phyloP scores from a whole-genome alignment of 2,329 filamentous ascomycete species.

The Graphiopsis chlorocephala region DNA sequence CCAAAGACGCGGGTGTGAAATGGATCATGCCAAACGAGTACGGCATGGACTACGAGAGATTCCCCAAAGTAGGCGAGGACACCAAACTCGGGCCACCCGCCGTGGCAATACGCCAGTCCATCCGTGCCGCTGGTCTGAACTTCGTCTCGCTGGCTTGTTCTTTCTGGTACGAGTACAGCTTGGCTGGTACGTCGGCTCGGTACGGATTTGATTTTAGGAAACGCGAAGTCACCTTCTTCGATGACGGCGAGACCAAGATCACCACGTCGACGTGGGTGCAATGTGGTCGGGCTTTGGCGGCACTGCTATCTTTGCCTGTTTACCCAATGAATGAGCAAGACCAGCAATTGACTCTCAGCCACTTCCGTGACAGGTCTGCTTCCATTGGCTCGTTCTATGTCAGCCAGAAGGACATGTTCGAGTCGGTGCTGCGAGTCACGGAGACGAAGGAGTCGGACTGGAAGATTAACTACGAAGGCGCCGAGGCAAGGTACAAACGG shows the following conservation, averaged over 20 bases:
- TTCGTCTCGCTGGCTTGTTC: conserved; percentile 26
- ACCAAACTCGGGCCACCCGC: conserved; percentile 18
- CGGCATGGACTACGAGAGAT: conserved; percentile 26
- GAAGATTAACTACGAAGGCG: conserved; percentile 29
- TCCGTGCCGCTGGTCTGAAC: conserved; percentile 27
- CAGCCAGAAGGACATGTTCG: conserved; percentile 40
- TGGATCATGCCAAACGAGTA: conserved; percentile 35
- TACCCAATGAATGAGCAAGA: conserved; percentile 14
- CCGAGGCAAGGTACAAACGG: conserved; percentile 46
- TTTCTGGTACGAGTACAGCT: conserved; percentile 35
- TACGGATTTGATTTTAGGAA: conserved; percentile 34
- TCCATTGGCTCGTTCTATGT: conserved; percentile 36
- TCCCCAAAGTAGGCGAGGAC: conserved; percentile 24
- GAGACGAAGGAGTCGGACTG: conserved; percentile 36
- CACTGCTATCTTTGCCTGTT: conserved; percentile 33
- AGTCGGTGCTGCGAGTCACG: conserved; percentile 35
- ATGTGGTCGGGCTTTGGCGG: conserved; percentile 34
- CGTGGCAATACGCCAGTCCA: conserved; percentile 22
- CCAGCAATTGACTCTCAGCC: conserved; percentile 17
- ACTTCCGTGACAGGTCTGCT: conserved; percentile 32
- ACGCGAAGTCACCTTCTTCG: conserved; percentile 26
- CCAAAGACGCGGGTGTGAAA: conserved; percentile 28
- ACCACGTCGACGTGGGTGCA: conserved; percentile 35
- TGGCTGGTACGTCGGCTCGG: conserved; percentile 20
- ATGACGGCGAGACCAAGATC: conserved; percentile 30